Evolutionary conservation across 1,284 basidiomycete genomes (phyloP).

Genomic region (Rhodotorula sp.): DNA sequence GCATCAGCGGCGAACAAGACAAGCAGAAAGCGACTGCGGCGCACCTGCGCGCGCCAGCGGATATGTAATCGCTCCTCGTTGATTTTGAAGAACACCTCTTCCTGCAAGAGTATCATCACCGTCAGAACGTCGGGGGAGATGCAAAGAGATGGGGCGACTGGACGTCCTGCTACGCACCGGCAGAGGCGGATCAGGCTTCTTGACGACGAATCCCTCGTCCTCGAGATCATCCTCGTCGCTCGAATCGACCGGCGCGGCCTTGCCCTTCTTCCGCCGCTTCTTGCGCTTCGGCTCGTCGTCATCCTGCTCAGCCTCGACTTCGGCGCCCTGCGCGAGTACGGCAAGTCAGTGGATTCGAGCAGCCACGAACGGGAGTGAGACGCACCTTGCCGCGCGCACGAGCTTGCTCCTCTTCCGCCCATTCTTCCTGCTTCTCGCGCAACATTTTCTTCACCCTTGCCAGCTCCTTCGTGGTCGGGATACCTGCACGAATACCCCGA

Average conservation of each 20-base stretch:
- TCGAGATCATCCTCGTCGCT: constrained; percentile 11
- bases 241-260: not conserved
- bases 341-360: no score
- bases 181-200: constrained; percentile 21
- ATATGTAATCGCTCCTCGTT: constrained; percentile 86
- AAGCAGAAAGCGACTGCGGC: constrained; percentile 34
- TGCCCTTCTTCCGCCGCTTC: constrained; percentile 18
- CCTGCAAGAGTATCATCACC: constrained; percentile 52
- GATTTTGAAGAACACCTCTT: constrained; percentile 71
- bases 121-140: not conserved
- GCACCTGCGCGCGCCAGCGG: constrained; percentile 79
- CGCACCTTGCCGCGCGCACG: constrained; percentile 31
- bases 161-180: constrained; percentile 14
- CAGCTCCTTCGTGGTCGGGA: constrained; percentile 31
- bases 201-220: not conserved
- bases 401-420: constrained; percentile 23
- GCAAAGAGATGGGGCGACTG: no score
- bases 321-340: constrained; percentile 11
- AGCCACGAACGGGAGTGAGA: no score
- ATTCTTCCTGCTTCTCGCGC: constrained; percentile 25
- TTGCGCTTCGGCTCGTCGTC: constrained; percentile 27
- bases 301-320: not conserved
- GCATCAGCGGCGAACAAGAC: not conserved
- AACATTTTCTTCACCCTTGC: constrained; percentile 25
- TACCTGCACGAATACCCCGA: constrained; percentile 8